These are phyloP conservation scores for Flaveria trinervia DNA, from an alignment of 129 eudicot species.

Conservation along the genomic window DNA sequence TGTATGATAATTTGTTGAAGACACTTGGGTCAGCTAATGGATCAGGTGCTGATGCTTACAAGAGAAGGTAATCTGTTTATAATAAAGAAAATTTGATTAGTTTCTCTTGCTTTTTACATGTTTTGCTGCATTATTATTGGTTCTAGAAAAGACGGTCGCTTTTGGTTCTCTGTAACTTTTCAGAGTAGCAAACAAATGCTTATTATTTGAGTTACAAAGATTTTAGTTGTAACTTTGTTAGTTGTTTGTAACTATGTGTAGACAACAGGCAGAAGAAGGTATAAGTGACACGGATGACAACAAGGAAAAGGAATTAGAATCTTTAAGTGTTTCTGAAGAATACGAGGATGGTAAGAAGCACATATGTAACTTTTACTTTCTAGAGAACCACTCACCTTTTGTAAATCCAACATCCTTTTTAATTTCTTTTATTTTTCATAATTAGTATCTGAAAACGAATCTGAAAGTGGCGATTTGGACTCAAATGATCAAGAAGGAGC, in stretches of 20 bases:
- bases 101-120: neutral
- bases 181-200: neutral
- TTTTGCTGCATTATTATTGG: neutral
- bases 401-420: neutral
- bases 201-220: neutral
- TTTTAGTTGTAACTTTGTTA: neutral
- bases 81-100: neutral
- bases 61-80: constrained; percentile 46
- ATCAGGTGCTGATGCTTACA: constrained; percentile 52
- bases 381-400: neutral
- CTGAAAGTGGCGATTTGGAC: constrained; percentile 32
- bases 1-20: constrained; percentile 62
- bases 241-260: constrained; percentile 26
- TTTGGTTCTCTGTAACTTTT: neutral
- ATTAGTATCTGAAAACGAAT: constrained; percentile 43
- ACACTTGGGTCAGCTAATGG: constrained; percentile 55
- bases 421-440: neutral
- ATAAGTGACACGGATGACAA: constrained; percentile 73
- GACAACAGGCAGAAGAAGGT: constrained; percentile 81
- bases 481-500: constrained; percentile 30
- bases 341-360: constrained; percentile 44
- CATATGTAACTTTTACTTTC: neutral
- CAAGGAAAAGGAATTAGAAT: constrained; percentile 40
- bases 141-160: neutral
- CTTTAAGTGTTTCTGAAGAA: constrained; percentile 41